phyloP scores from a whole-genome alignment of 371 early-diverging fungal species.

The Basidiobolus heterosporus region DNA sequence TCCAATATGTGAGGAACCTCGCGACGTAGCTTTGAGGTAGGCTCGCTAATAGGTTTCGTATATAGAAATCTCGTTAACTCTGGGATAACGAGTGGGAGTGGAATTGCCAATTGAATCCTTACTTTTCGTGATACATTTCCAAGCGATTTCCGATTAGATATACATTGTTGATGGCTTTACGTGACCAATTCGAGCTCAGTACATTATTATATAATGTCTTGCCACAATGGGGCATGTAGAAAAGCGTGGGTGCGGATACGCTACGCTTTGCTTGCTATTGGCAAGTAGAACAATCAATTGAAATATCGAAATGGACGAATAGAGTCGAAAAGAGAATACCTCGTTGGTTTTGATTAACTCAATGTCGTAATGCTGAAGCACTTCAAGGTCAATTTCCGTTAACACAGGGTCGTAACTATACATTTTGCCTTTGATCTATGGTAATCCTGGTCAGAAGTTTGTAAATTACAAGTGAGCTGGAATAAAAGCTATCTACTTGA shows the following conservation, averaged over 20 bases:
- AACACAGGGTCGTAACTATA: slow-evolving; percentile 4
- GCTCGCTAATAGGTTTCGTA: too few species aligned
- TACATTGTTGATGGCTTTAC: too few species aligned
- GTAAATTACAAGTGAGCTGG: neutral
- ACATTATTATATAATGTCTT: too few species aligned
- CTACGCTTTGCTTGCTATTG: slow-evolving; percentile 2
- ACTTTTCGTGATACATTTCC: too few species aligned
- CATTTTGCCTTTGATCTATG: slow-evolving; percentile 4
- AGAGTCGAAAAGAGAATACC: neutral
- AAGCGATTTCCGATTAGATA: too few species aligned
- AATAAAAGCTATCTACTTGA: slow-evolving; percentile 2
- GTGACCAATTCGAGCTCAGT: too few species aligned
- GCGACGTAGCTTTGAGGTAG: too few species aligned
- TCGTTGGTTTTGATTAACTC: slow-evolving; percentile 3
- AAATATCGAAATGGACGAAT: neutral
- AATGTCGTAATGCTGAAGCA: slow-evolving; percentile 4
- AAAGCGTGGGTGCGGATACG: neutral
- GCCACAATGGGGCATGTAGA: too few species aligned
- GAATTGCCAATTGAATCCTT: too few species aligned
- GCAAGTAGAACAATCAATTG: neutral
- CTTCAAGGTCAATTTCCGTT: neutral
- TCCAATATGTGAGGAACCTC: too few species aligned
- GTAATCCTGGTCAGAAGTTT: neutral
- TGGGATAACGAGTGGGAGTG: too few species aligned
- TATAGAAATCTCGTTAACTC: too few species aligned